These are phyloP conservation scores for Aspergillus flavus DNA, from an alignment of 2,329 filamentous ascomycete genomes.

Conservation along the genomic window DNA sequence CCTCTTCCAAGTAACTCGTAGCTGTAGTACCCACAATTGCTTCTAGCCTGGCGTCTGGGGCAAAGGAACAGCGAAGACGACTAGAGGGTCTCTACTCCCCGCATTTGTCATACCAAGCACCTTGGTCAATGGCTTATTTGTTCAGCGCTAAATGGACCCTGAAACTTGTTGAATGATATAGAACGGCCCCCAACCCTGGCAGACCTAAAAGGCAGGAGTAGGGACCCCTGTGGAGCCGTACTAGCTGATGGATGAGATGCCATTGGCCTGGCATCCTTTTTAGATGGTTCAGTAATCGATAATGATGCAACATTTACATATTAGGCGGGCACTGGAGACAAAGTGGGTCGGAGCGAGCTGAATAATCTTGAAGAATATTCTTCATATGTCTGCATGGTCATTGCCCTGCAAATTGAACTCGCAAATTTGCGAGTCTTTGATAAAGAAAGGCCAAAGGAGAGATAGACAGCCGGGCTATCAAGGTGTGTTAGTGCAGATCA, in stretches of 20 bases:
- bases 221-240: background rate
- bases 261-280: background rate
- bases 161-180: background rate
- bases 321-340: too few species aligned
- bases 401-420: too few species aligned
- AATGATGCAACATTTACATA: background rate
- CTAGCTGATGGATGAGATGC: background rate
- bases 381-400: too few species aligned
- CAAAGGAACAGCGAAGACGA: background rate
- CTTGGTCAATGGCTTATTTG: background rate
- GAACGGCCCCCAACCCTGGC: too few species aligned
- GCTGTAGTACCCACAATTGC: background rate
- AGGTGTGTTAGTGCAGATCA: too few species aligned
- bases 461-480: too few species aligned
- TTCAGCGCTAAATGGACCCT: background rate
- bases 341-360: too few species aligned
- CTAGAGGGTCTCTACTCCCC: background rate
- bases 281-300: background rate
- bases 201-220: background rate
- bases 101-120: background rate
- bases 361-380: too few species aligned
- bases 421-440: too few species aligned
- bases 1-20: background rate
- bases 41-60: background rate
- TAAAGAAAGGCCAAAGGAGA: too few species aligned